Percentiles rank a stretch among this genome's conserved stretches.
Conservation (phyloP, 2,329 filamentous ascomycete species). For the Stachybotrys elegans region DNA sequence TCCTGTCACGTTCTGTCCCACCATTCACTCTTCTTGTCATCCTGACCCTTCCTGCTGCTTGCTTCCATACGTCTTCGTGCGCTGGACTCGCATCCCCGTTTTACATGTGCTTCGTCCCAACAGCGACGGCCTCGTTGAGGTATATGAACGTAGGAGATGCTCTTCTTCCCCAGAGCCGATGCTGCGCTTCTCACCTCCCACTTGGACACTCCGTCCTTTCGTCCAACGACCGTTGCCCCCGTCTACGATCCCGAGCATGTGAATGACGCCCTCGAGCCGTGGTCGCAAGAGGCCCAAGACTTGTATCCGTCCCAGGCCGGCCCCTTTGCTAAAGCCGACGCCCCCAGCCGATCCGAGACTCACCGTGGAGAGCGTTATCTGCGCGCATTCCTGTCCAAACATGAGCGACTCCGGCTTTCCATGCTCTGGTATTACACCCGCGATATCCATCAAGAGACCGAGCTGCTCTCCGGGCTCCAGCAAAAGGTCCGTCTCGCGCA, state of each 20-base stretch:
- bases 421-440: constrained; percentile 40
- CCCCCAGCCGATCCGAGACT: constrained; percentile 7
- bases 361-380: constrained; percentile 13
- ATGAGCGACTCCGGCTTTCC: constrained; percentile 23
- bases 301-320: constrained; percentile 8
- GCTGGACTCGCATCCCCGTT: no score
- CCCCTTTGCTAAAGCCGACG: constrained; percentile 7
- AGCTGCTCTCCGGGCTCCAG: constrained; percentile 34
- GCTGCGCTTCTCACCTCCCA: constrained; percentile 17
- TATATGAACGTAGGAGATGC: no score
- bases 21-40: no score
- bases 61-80: no score
- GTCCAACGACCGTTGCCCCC: constrained; percentile 12
- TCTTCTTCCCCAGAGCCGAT: constrained; percentile 22
- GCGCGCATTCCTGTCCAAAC: constrained; percentile 16
- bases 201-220: constrained; percentile 3
- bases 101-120: no score
- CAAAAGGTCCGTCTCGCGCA: constrained; percentile 35
- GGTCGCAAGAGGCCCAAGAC: constrained; percentile 6
- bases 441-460: constrained; percentile 30
- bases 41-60: no score
- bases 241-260: constrained; percentile 13
- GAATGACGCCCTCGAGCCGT: constrained; percentile 10
- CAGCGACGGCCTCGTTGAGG: no score
- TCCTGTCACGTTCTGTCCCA: no score